Evolutionary conservation across 1,139 yeast species (phyloP), one percentile per base, ranked within the genome.

Genomic region (Nakaseomyces uthaithaninus): DNA sequence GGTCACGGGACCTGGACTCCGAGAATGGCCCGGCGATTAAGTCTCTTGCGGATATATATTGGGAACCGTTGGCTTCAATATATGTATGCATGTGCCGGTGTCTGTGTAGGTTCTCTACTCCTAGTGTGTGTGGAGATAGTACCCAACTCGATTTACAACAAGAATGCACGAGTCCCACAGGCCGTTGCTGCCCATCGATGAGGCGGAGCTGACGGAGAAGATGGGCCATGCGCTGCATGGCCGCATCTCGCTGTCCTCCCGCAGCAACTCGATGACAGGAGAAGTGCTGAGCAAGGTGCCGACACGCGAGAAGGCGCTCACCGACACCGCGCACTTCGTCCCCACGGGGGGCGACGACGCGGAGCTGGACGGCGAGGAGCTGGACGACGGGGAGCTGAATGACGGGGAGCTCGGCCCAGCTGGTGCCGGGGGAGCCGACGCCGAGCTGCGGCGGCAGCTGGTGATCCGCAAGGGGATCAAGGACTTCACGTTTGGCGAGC

Each of bases 401-500:
- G 28, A 26, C 7, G 10, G 9, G 24, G 24, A 22, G 24, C 9
- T 7, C 10, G 24, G 24, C 24, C 24, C 15, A 25, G 15, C 30
- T 9, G 12, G 14, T 26, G 28, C 28, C 28, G 14, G 6, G 7
- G 28, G 14, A 10, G 12, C 7, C 14, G 63, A 64, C 10, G 66
- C 35, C 11, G 35, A 31, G 35, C 8, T 20, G n/a, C 20, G 7
- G 62, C 65, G 28, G 57, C 64, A 72, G 3, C 62, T 63, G 37
- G 60, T 75, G 6, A 67, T 75, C 6, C 61, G 64, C 39, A 66
- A 67, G 48, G 64, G 81, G 6, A 80, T 78, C 15, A 70, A 70
- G 42, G 87, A 81, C 56, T 81, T 80, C 57, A 77, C 73, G 50
- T 71, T 80, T 46, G 86, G 86, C 2, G 72, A 77, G 38, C 74